Evolutionary conservation across 1,139 yeast species (phyloP).

Genomic region (Scheffersomyces segobiensis): DNA sequence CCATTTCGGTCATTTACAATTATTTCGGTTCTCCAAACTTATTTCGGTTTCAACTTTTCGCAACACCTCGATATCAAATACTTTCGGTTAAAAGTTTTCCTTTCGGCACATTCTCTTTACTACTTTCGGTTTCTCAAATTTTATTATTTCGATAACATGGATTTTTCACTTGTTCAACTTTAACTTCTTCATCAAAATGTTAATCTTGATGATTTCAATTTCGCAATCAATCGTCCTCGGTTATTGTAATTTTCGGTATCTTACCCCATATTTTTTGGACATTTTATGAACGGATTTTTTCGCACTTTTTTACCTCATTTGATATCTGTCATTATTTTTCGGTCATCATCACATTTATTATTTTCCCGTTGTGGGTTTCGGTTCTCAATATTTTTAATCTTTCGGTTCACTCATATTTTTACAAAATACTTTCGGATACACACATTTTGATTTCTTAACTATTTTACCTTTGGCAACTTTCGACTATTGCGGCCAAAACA

Average conservation of each 20-base stretch:
- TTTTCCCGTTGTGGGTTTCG: not conserved
- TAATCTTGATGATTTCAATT: not conserved
- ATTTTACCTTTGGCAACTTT: not conserved
- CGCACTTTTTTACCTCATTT: not conserved
- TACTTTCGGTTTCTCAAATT: not conserved
- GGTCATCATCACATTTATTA: conserved; percentile 1
- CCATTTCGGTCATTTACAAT: not conserved
- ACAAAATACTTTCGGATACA: not conserved
- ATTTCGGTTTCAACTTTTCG: not conserved
- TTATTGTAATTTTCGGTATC: not conserved
- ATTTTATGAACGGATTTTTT: not conserved
- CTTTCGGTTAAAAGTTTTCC: not conserved
- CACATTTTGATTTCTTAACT: not conserved
- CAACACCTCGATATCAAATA: not conserved
- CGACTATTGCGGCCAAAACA: not conserved
- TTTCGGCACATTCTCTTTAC: not conserved
- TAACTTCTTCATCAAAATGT: not conserved
- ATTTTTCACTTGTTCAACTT: not conserved
- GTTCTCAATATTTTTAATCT: conserved; percentile 1
- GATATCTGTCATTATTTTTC: not conserved
- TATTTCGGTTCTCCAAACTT: not conserved
- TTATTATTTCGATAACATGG: not conserved
- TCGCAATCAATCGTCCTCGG: not conserved
- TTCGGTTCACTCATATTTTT: conserved; percentile 3
- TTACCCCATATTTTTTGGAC: not conserved